Conservation (phyloP, 2,329 filamentous ascomycete genomes). For the Davidsoniella eucalypti region DNA sequence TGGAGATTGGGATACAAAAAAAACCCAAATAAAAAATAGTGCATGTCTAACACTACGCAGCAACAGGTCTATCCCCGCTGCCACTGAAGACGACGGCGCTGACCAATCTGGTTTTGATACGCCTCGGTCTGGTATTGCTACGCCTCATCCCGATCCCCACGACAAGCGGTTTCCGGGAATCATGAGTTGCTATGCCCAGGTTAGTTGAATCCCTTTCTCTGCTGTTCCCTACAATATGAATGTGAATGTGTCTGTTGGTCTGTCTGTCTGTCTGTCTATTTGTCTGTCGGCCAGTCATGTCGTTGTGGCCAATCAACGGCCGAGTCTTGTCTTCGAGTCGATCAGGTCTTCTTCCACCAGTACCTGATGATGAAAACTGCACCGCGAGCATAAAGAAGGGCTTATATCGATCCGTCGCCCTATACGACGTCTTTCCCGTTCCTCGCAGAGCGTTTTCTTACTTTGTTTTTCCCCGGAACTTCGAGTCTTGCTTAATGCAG, state of each 20-base stretch:
- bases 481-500: no score
- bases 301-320: background rate
- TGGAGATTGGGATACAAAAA: background rate
- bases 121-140: slow-evolving; percentile 79
- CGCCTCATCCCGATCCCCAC: slow-evolving; percentile 79
- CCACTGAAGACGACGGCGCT: slow-evolving; percentile 50
- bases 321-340: background rate
- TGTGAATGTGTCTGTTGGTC: background rate
- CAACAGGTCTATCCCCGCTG: slow-evolving; percentile 34
- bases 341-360: background rate
- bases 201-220: slow-evolving; percentile 69
- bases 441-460: slow-evolving; percentile 18
- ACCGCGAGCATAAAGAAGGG: no score
- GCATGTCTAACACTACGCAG: background rate
- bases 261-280: background rate
- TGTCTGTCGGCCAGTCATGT: background rate
- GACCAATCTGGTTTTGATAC: slow-evolving; percentile 73
- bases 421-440: no score
- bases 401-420: no score
- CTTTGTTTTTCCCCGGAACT: slow-evolving; percentile 19
- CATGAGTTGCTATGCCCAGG: slow-evolving; percentile 97
- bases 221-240: background rate
- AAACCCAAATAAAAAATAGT: background rate
- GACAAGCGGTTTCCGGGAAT: slow-evolving; percentile 94
- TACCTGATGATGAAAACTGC: no score